Evolutionary conservation across 345 rosid genomes (phyloP), one percentile per base, ranked within the genome.

Genomic region (Bretschneidera sinensis): DNA sequence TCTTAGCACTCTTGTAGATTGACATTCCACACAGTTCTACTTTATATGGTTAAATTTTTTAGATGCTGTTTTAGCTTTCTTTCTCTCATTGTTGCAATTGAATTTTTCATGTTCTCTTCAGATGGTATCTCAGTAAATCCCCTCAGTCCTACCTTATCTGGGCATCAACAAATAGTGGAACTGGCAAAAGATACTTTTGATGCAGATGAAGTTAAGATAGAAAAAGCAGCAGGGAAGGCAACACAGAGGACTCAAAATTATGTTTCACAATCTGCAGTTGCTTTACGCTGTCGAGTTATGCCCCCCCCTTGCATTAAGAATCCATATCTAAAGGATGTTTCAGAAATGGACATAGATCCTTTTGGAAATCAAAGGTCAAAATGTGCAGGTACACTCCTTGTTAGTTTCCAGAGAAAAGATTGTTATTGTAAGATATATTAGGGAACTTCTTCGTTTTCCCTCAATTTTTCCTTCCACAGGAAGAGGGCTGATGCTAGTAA

Each of bases 301-400:
- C 97, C 96, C 35, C 97, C 97, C 60, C 99, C 97, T 66, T 90
- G 97, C 78, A 70, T 95, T 54, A 82, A 79, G 74, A 95, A 91
- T 69, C 99, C 99, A n/a, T 95, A 86, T 71, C 71, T 81, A 18
- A 57, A 47, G 68, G 80, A 78, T 73, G 70, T 76, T 71, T 79
- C 83, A 1, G 88, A 79, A 24, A 73, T 59, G 52, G 83, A 76
- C 52, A 59, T 68, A 6, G 97, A 88, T 69, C 94, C 88, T 60
- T 83, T 88, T 34, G 77, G 90, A 55, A 69, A 78, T 84, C 96
- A 83, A 73, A 86, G 96, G 73, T 83, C 86, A 60, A 95, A 87
- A 74, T 91, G 95, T 68, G 87, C 94, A 61, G 96, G 98, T 89
- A 74, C 28, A 60, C 43, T 20, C 28, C n/a, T 52, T 25, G 43